These are phyloP conservation scores for Polymyxa betae DNA, from an alignment of 208 protist species.

Conservation along the genomic window DNA sequence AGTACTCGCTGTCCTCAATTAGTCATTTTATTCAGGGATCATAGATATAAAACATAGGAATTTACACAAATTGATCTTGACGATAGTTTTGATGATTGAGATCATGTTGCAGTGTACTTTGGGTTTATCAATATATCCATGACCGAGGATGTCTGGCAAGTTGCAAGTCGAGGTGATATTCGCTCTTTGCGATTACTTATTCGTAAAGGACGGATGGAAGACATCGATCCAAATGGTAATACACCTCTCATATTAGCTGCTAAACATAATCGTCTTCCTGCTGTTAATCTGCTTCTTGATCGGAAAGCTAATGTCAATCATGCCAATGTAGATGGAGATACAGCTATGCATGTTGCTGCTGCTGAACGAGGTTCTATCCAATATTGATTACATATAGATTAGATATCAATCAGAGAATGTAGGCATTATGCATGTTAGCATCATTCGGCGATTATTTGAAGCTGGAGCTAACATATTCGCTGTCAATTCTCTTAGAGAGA, in stretches of 20 bases:
- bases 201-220: conserved; percentile 11
- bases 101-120: background rate
- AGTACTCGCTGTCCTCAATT: background rate
- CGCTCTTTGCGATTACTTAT: conserved; percentile 16
- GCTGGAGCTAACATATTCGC: conserved; percentile 20
- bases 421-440: conserved; percentile 33
- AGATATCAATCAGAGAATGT: background rate
- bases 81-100: background rate
- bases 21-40: background rate
- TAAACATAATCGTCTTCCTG: background rate
- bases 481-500: background rate
- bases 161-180: conserved; percentile 27
- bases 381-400: background rate
- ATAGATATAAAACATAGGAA: background rate
- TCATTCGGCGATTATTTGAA: conserved; percentile 33
- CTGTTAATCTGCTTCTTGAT: conserved; percentile 7
- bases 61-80: too few relatives aligned
- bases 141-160: background rate
- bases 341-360: conserved; percentile 7
- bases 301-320: conserved; percentile 20
- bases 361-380: background rate
- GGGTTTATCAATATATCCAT: background rate
- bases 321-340: conserved; percentile 12
- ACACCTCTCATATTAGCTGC: background rate
- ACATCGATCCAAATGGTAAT: background rate